phyloP scores from a whole-genome alignment of 2,329 filamentous ascomycete genomes.

The Lasiodiplodia theobromae region DNA sequence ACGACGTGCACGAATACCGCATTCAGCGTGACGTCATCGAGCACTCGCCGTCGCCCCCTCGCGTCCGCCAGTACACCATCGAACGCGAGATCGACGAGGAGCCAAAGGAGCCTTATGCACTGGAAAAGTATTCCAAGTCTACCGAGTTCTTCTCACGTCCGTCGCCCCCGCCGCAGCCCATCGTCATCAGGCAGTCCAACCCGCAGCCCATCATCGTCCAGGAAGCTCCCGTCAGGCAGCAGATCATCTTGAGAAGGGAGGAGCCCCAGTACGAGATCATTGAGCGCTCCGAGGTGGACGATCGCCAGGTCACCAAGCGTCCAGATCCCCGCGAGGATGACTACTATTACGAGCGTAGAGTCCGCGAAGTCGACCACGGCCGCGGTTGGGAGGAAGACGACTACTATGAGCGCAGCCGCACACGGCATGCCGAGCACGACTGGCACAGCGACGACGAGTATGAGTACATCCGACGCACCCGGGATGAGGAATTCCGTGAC shows the following conservation, averaged over 20 bases:
- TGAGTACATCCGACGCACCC: slow-evolving; percentile 65
- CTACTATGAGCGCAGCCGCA: slow-evolving; percentile 47
- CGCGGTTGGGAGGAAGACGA: slow-evolving; percentile 48
- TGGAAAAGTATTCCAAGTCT: slow-evolving; percentile 60
- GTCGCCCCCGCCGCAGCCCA: slow-evolving; percentile 48
- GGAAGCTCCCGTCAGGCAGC: slow-evolving; percentile 55
- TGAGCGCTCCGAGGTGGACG: slow-evolving; percentile 64
- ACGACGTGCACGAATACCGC: slow-evolving; percentile 58
- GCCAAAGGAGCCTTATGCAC: slow-evolving; percentile 50
- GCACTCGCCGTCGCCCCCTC: slow-evolving; percentile 54
- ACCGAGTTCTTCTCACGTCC: slow-evolving; percentile 60
- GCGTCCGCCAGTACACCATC: slow-evolving; percentile 42
- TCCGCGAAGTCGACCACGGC: slow-evolving; percentile 61
- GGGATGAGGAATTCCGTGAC: slow-evolving; percentile 42
- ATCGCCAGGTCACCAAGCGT: slow-evolving; percentile 54
- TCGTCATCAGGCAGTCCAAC: slow-evolving; percentile 60
- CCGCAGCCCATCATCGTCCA: slow-evolving; percentile 63
- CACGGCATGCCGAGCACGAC: slow-evolving; percentile 43
- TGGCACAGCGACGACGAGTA: slow-evolving; percentile 66
- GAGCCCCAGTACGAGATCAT: slow-evolving; percentile 67
- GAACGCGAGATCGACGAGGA: slow-evolving; percentile 55
- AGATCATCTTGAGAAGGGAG: slow-evolving; percentile 57
- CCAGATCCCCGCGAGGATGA: slow-evolving; percentile 59
- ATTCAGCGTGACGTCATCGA: slow-evolving; percentile 59
- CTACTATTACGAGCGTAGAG: slow-evolving; percentile 67